Base-by-base conservation (phyloP, 2,329 filamentous ascomycete genomes). In the Pseudogymnoascus destructans region DNA sequence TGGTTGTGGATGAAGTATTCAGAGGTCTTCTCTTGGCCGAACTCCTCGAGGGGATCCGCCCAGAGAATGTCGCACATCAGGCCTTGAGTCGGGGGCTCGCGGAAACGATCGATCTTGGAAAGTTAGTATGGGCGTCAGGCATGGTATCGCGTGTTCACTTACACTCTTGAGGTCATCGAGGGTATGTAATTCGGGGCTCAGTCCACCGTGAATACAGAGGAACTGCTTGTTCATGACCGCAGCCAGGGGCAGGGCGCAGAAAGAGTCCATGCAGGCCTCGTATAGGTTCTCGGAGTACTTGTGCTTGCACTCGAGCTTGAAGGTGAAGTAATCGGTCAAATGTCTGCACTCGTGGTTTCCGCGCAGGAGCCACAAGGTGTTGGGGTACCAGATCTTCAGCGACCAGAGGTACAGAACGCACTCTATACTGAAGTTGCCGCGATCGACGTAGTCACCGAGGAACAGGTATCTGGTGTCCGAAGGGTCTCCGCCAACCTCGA, bases 191-290 rank as follows among this genome's bases (percentile, higher is more conserved):
- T 98, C 93, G 5, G 93, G 93, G 71, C 91, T 96, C 66, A 98
- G 77, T 63, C 93, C 93, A 68, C 93, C 93, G 71, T 98, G 93
- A 66, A 98, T 97, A 72, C 93, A 98, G 65, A 98, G 77, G 73
- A 98, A 98, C 73, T 98, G 93, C 79, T 98, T 98, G 81, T 98
- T 98, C 93, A 98, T 98, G 65, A 98, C 85, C 25, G 93, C 93
- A 59, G 93, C 93, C 66, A 98, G 77, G 27, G 93, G 93, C 63
- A 98, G 77, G 63, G 86, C 80, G 75, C 93, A 98, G 79, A 98
- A 98, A 0, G 93, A 95, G 64, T 98, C 92, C 83, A 96, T 95
- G 75, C 93, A 97, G 59, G 93, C 92, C 69, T 98, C 92, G 72
- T 98, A 98, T 61, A 98, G 81, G 63, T 81, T 81, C 75, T 97